Evolutionary conservation across 2,329 filamentous ascomycete species (phyloP), one percentile per base, ranked within the genome.

Genomic region (Colletotrichum sidae): DNA sequence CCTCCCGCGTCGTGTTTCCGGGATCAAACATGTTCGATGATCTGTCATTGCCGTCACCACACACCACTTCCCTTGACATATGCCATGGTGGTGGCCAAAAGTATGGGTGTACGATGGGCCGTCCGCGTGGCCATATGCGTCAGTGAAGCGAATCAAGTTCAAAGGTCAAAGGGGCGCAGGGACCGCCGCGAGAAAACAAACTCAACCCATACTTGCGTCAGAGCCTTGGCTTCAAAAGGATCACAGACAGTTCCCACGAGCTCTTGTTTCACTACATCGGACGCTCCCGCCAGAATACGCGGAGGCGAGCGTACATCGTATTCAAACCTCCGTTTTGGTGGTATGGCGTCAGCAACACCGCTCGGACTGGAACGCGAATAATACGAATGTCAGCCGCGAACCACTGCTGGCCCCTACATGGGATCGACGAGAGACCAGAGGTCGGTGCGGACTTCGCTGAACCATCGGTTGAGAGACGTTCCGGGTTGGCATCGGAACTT

Each of bases 181-280:
- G 25, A 25, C 25, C 25, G 25, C 25, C 25, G 25, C 25, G 25
- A 25, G 25, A 25, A 25, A 25, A 25, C 25, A 25, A 5, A 25
- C 47, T 56, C 52, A 53, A 59, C 42, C 41, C 8, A 47, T 44
- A 38, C 56, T 41, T 49, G 52, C 42, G 33, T 65, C 63, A 57
- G 58, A 25, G 25, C 25, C 25, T 25, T 25, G 25, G 3, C 25
- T 25, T 4, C 25, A 4, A 25, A 25, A 25, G 25, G 25, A 25
- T 25, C 25, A 25, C 25, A 25, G 25, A 25, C 25, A 25, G 25
- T 25, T 25, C 25, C 25, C 25, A 25, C 25, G 25, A 25, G 25
- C 25, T 25, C 4, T 25, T 5, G 25, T 25, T 25, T 25, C 25
- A 25, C 25, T 25, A 25, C 25, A 33, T 47, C 7, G 33, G 25